Evolutionary conservation across 495 filamentous ascomycete species (phyloP), one percentile per base, ranked within the genome.

Genomic region (Thozetella sp.): DNA sequence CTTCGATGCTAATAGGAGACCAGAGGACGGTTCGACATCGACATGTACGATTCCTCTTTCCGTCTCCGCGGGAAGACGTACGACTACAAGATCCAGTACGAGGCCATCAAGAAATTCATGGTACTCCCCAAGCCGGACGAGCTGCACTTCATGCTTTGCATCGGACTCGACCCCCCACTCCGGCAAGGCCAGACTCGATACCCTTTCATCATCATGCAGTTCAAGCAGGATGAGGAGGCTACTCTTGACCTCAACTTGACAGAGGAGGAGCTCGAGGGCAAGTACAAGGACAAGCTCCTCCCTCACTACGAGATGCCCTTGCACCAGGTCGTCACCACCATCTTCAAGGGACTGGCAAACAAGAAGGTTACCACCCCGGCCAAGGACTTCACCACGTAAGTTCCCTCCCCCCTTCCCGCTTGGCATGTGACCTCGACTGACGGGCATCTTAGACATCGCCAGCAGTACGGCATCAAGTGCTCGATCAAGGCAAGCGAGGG

Each of bases 41-140:
- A 98, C 72, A 97, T 99, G 92, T 99, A 98, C 83, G 96, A 98
- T 71, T 86, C 87, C 1, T 98, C 96, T 3, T 98, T 99, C 85
- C 90, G 96, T 57, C 86, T 99, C 58, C 94, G 96, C 53, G 96
- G 96, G 53, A 98, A 98, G 76, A 99, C 96, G 26, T 99, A 99
- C 82, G 96, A 98, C 80, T 99, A 99, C 86, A 99, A 99, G 83
- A 97, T 99, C 61, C 92, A 97, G 76, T 99, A 97, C 71, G 90
- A 97, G 30, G 83, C 87, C 30, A 92, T 97, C 79, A 99, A 99
- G 80, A 98, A 98, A 75, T 98, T 98, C 74, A 96, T 99, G 86
- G 81, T 97, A 55, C 87, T 99, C 4, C 96, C 96, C 3, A 99
- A 98, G 78, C 93, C 95, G 10, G 96, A 99, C 74, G 96, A 99